Percentiles rank a stretch among this genome's conserved stretches.
Conservation (phyloP, 208 protist species). For the Trypanosoma cruzi region DNA sequence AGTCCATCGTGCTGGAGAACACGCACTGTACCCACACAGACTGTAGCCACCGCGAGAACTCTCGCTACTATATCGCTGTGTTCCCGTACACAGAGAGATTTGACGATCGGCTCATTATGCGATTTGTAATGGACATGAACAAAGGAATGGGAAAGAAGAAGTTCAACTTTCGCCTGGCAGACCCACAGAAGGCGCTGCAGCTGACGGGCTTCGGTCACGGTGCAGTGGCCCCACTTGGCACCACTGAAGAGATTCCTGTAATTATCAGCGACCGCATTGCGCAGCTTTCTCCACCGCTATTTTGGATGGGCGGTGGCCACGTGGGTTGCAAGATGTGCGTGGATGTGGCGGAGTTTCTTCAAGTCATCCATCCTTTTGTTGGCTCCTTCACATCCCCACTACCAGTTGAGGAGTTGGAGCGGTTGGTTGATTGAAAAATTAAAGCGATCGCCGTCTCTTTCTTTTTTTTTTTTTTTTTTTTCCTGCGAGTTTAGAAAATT, state of each 20-base stretch:
- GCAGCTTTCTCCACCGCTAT: constrained; percentile 44
- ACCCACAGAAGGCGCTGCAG: constrained; percentile 41
- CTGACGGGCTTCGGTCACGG: constrained; percentile 77
- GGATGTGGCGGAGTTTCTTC: constrained; percentile 64
- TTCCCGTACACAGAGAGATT: constrained; percentile 86
- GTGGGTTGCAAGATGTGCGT: constrained; percentile 84
- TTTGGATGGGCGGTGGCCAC: constrained; percentile 85
- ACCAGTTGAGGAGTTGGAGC: constrained; percentile 61
- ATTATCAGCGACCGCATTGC: constrained; percentile 62
- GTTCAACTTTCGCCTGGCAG: constrained; percentile 85
- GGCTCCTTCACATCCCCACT: constrained; percentile 66
- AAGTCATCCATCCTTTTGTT: constrained; percentile 60
- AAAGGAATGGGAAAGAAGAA: constrained; percentile 86
- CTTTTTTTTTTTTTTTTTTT: neutral
- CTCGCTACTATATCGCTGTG: constrained; percentile 84
- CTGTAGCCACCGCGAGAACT: constrained; percentile 69
- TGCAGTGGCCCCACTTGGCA: constrained; percentile 77
- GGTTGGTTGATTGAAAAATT: constrained; percentile 28
- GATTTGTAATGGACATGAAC: constrained; percentile 62
- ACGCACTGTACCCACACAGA: constrained; percentile 80
- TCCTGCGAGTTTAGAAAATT: too few species aligned
- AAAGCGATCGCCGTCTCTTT: constrained; percentile 1
- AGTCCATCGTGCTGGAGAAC: constrained; percentile 94
- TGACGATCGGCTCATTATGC: constrained; percentile 68
- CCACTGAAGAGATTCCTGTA: constrained; percentile 50